Evolutionary conservation across 2,329 filamentous ascomycete species (phyloP), one percentile per base, ranked within the genome.

Genomic region (Exserohilum turcica): DNA sequence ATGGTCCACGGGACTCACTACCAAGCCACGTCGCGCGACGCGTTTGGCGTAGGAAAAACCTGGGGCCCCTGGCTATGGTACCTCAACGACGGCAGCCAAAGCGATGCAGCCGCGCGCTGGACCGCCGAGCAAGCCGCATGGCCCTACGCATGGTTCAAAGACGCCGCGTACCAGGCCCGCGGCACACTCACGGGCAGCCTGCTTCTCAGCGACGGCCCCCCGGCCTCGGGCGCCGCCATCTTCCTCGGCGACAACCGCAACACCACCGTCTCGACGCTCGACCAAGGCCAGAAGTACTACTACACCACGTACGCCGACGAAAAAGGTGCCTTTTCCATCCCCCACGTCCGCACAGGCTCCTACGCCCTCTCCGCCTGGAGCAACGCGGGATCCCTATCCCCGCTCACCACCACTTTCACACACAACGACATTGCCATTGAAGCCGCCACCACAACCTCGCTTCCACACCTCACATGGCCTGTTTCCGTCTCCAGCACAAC

Each of bases 351-450:
- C 5, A 66, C 68, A 0, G 79, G 74, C 0, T 73, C 69, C 2
- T 82, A 81, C 55, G 80, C 76, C 0, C 60, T 82, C 1, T 79
- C 81, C 48, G 80, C 80, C 1, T 82, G 80, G 79, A 76, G 78
- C 1, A 79, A 79, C 53, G 79, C 79, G 50, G 77, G 76, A 21
- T 60, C 55, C 6, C 67, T 81, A 12, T 69, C 66, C 6, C 75
- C 81, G 42, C 79, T 82, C 1, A 76, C 76, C 12, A 81, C 79
- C 0, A 74, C 74, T 18, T 74, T 79, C 52, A 63, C 76, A 0
- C 60, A 71, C 12, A 78, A 78, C 49, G 74, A 78, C 43, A 66
- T 82, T 15, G 65, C 61, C 1, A 72, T 82, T 12, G 48, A 61
- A 2, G 57, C 71, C 1, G 67, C 66, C 3, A 66, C 74, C 29